Evolutionary conservation across 2,329 filamentous ascomycete species (phyloP), one percentile per base, ranked within the genome.

Genomic region (Fusarium anguioides): DNA sequence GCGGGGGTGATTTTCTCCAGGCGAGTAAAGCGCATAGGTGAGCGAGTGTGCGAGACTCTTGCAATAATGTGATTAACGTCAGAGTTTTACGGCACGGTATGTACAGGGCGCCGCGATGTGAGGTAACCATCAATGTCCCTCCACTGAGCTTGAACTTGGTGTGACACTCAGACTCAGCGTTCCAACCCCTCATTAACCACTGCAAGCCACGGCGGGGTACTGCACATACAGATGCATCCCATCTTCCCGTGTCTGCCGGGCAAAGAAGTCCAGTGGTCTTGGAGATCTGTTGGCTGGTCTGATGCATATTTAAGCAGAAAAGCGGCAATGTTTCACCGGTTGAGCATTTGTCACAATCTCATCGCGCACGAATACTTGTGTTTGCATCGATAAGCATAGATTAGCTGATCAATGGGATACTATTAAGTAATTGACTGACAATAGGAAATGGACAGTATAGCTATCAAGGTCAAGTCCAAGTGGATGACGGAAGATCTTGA

Each of bases 161-260:
- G 48, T 37, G 53, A 35, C 40, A 50, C 36, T 26, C 46, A 54
- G 27, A 49, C 46, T 49, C 46, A 52, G 27, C 50, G 48, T 47
- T 54, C 47, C 58, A 62, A 64, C 71, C 69, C 71, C 71, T 73
- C 71, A 64, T 67, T 33, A 64, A 56, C 71, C 72, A 71, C 69
- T 72, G 69, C 71, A 73, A 73, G 71, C 71, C 69, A 73, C 62
- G 39, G 53, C 48, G 54, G 53, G 64, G 41, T 53, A 59, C 63
- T 61, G 60, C 57, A 60, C 29, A 36, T 24, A 58, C n/a, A n/a
- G 46, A 44, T 44, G 39, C 51, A 53, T 46, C 33, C 35, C 35
- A 24, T 55, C 31, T 14, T 51, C 21, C 54, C 45, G 54, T 35
- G 29, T 37, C 21, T 63, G 36, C 31, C 52, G 37, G 40, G 18